phyloP scores from a whole-genome alignment of 352 stramenopile species.

The Pythium scleroteichum region DNA sequence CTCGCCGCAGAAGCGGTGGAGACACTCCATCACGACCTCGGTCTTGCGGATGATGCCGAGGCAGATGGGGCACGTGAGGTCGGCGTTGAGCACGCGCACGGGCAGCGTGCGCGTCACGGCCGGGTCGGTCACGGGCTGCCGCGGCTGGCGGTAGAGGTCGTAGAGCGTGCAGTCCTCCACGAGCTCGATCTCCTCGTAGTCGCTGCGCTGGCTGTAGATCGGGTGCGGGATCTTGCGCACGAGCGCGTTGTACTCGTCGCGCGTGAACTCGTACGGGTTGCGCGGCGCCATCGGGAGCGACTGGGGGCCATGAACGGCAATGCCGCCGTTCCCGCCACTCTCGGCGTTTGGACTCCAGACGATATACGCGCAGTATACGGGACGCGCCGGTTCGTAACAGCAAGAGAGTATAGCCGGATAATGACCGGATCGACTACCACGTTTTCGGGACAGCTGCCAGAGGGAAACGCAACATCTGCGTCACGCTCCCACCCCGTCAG shows the following conservation, averaged over 20 bases:
- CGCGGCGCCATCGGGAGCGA: slow-evolving; percentile 18
- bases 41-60: slow-evolving; percentile 83
- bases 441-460: no score
- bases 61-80: slow-evolving; percentile 89
- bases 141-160: slow-evolving; percentile 86
- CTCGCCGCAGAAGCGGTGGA: slow-evolving; percentile 90
- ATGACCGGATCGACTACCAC: no score
- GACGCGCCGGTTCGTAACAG: no score
- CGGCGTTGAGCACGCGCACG: slow-evolving; percentile 70
- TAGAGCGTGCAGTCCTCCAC: slow-evolving; percentile 89
- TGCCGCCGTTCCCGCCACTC: no score
- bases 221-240: slow-evolving; percentile 42
- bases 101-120: slow-evolving; percentile 58
- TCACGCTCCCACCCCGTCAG: no score
- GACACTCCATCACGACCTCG: slow-evolving; percentile 90
- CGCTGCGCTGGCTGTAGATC: slow-evolving; percentile 61
- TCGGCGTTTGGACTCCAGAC: no score
- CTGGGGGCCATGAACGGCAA: no score
- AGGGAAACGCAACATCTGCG: no score
- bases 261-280: slow-evolving; percentile 74
- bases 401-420: no score
- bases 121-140: slow-evolving; percentile 57
- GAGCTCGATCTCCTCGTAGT: slow-evolving; percentile 87
- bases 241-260: slow-evolving; percentile 64
- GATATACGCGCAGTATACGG: no score